Evolutionary conservation across 352 stramenopile genomes (phyloP), one percentile per base, ranked within the genome.

Genomic region (Thalassiosira hispida): DNA sequence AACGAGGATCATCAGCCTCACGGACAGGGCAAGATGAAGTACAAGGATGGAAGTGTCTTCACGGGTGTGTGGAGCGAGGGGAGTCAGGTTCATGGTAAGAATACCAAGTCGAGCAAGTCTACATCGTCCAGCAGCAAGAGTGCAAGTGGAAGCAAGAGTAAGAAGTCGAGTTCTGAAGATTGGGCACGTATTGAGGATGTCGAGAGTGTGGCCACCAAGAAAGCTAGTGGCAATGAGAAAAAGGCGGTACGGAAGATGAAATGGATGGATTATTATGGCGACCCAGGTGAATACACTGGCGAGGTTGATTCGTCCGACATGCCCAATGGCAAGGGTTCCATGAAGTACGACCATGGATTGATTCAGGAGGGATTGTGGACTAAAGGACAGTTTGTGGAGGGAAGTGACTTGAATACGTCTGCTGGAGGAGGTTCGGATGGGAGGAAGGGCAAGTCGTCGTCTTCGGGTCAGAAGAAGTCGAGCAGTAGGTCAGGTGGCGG

Each of bases 281-380:
- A 82, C 60, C 74, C 74, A 0, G 74, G 74, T 29, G 57, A 69
- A 16, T 82, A 77, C 53, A 70, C 74, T 38, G 74, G 74, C 35
- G 49, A 77, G 44, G 66, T 77, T 16, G 55, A 77, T 63, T n/a
- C 35, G 12, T 56, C 51, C 12, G 62, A 76, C 23, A 83, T 83
- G 74, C 74, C 74, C 14, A 57, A 83, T 64, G 74, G 74, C 2
- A 77, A 55, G 56, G 74, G 74, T 23, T 56, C 59, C 0, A 83
- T 83, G 74, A 83, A 77, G 66, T 83, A 77, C 35, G 74, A 83
- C 35, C 74, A 83, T 40, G 66, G 74, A 33, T 69, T 83, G n/a
- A 73, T 83, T 38, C 66, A 83, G 42, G 74, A 83, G 9, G 74
- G 74, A 27, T 42, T 73, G 33, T 83, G 65, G 74, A 42, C 9